Conservation (phyloP, 2,329 filamentous ascomycete genomes). For the Paecilomyces formosus region DNA sequence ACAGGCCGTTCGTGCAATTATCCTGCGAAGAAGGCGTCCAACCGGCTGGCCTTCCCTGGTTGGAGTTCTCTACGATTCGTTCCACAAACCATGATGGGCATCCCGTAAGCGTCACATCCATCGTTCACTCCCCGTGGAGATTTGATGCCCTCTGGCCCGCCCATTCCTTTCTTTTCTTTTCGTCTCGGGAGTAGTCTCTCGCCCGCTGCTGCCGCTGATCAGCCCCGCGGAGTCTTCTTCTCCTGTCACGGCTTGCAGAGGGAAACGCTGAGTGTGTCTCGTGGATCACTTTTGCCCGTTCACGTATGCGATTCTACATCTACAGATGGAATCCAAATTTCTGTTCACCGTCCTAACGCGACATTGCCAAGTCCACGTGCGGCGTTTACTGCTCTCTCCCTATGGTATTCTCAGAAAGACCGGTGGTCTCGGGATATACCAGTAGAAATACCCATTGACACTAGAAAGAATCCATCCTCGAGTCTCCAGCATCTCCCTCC, state of each 20-base stretch:
- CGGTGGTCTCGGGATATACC: constrained; percentile 3
- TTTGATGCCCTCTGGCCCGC: neutral
- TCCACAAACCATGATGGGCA: neutral
- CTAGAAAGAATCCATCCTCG: constrained; percentile 4
- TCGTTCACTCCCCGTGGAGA: neutral
- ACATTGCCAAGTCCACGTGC: neutral
- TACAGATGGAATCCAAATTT: neutral
- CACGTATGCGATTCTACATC: neutral
- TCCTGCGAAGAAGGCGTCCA: neutral
- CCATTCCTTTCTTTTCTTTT: neutral
- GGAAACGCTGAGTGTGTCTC: neutral
- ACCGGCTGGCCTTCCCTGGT: neutral
- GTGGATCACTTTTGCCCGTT: neutral
- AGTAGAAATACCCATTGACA: constrained; percentile 4
- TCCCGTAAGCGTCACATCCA: neutral
- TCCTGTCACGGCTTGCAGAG: neutral
- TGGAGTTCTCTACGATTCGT: neutral
- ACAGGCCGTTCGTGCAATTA: neutral
- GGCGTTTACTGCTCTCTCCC: neutral
- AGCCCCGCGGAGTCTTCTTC: neutral
- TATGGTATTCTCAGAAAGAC: neutral
- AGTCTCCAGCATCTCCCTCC: neutral
- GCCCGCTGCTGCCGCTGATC: neutral
- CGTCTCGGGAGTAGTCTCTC: neutral
- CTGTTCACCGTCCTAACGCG: neutral